These are phyloP conservation scores for Podaxis sp. DNA, from an alignment of 768 basidiomycete species.

Conservation along the genomic window DNA sequence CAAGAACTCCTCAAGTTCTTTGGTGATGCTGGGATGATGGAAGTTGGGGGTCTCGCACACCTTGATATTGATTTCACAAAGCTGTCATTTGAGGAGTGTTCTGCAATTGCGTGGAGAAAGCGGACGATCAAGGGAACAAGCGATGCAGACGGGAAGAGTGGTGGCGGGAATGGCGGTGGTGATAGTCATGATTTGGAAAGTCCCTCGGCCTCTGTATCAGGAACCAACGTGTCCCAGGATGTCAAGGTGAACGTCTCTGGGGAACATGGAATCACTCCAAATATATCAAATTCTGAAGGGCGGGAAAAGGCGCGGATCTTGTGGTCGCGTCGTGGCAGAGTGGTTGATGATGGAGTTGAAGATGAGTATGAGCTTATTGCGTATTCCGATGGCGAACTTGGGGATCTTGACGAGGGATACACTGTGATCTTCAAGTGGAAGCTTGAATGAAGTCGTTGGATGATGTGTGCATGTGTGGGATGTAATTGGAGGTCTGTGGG, in stretches of 20 bases:
- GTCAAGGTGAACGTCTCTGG: background rate
- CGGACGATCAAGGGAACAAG: background rate
- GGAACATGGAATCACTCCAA: background rate
- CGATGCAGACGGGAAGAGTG: background rate
- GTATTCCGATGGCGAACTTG: conserved; percentile 6
- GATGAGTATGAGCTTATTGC: conserved; percentile 9
- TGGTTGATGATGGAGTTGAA: conserved; percentile 2
- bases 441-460: background rate
- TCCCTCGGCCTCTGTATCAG: background rate
- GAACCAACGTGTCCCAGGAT: background rate
- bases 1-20: conserved; percentile 33
- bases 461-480: background rate
- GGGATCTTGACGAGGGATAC: background rate
- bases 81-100: conserved; percentile 18
- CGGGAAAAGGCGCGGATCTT: background rate
- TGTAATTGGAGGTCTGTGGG: background rate
- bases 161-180: background rate
- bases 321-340: conserved; percentile 7
- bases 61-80: conserved; percentile 35
- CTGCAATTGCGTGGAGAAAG: conserved; percentile 6
- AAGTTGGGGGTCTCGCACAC: conserved; percentile 36
- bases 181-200: background rate
- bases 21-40: conserved; percentile 22
- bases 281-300: background rate
- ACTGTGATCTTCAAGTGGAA: background rate